Evolutionary conservation across 2,329 filamentous ascomycete species (phyloP), one percentile per base, ranked within the genome.

Genomic region (Raffaelea deltoideospora): DNA sequence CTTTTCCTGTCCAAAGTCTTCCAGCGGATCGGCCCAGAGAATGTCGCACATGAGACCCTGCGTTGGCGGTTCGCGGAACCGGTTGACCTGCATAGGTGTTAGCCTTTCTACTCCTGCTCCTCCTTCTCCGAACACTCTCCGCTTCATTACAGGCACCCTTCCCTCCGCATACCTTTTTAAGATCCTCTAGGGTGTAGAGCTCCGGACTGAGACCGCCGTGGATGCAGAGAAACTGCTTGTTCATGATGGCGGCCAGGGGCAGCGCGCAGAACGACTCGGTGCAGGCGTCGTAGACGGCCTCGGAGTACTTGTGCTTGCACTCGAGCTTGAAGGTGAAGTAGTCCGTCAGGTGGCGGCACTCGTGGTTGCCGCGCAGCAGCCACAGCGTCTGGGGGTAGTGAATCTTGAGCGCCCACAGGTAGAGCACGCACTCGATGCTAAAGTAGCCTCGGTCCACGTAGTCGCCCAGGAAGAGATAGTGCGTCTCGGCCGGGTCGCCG

Each of bases 321-420:
- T 98, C 90, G 40, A 98, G 77, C 69, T 98, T 96, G 69, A 98
- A 98, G 43, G 90, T 98, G 64, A 98, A 98, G 69, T 98, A 98
- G 57, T 98, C 90, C 40, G 90, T 98, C 70, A 98, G 72, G 65
- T 98, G 90, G 52, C 90, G 80, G 60, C 90, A 98, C 63, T 98
- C 90, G 64, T 98, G 90, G 61, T 98, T 98, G 48, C 90, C 90
- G 51, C 90, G 83, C 48, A 98, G 74, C 48, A 98, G 70, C 90
- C 90, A 98, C 39, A 98, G 76, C 17, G 85, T 88, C 60, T 96
- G 86, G 37, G 90, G 90, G 56, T 96, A 98, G 75, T 93, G 94
- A 55, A 98, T 96, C 72, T 98, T 98, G 57, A 98, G 69, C 24
- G 80, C 81, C 90, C 90, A 98, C 20, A 98, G 74, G 59, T 98